Evolutionary conservation across 331 rosid species (phyloP), one percentile per base, ranked within the genome.

Genomic region (Erythrophleum ivorense): DNA sequence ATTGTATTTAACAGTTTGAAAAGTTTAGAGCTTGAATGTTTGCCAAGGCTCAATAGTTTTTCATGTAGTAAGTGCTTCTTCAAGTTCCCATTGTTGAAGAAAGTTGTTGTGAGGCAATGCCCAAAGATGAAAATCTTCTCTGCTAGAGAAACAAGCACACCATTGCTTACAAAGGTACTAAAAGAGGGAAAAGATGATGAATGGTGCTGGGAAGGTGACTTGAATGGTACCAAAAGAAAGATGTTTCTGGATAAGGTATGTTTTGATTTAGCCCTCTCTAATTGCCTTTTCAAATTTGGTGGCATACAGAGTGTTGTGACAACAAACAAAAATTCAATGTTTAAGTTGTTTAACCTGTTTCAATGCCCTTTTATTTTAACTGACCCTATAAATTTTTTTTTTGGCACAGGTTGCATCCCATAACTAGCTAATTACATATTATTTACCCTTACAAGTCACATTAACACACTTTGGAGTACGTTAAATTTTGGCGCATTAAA

Each of bases 51-150:
- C 6, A 0, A 15, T 9, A 21, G 41, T 0, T 80, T 80, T 46
- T 59, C 45, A 71, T 80, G 73, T 12, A 9, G 50, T 40, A 21
- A 50, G 13, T 60, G 73, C 64, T 11, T 1, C n/a, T 3, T 80
- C 5, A 36, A 4, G 13, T 71, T 80, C 43, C 83, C 83, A 11
- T 19, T 15, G 33, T 36, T 80, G 19, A 40, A 58, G 24, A 43
- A 24, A 24, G 29, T 24, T 24, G 29, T 24, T 24, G 29, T 24
- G 29, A 24, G 29, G 29, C 29, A 24, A 48, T 80, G 78, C 15
- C 78, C 65, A 10, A 48, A 31, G 4, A 58, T 80, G 83, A 45
- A 34, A 21, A 9, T 36, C 2, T 80, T 80, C 41, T 71, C 78
- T 5, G 0, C 5, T 4, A 78, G 78, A 3, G 63, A 21, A 5